Percentiles rank a stretch among this genome's conserved stretches.
Evolutionary conservation across 1,284 basidiomycete genomes (phyloP).

Genomic region (Porodaedalea pini): DNA sequence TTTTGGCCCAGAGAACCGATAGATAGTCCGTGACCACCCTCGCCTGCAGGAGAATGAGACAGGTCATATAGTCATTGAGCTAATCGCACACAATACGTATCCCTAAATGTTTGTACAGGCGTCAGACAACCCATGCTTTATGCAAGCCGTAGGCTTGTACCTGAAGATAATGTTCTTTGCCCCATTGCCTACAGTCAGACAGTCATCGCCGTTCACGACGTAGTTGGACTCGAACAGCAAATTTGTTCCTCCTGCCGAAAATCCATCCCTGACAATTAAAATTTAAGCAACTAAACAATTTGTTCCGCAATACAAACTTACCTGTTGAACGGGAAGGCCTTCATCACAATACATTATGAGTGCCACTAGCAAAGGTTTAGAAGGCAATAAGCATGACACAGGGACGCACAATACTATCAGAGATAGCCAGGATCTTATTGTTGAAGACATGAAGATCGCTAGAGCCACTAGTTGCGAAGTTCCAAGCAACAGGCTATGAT

Average conservation of each 20-base stretch:
- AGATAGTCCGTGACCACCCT: conserved; percentile 57
- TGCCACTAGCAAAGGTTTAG: not conserved
- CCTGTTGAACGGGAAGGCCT: conserved; percentile 65
- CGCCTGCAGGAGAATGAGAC: conserved; percentile 23
- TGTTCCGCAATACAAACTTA: conserved; percentile 29
- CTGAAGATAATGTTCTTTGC: conserved; percentile 55
- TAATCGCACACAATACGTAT: conserved; percentile 40
- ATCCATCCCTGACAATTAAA: conserved; percentile 33
- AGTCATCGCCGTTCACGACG: conserved; percentile 60
- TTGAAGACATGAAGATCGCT: conserved; percentile 49
- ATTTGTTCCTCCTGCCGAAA: conserved; percentile 54
- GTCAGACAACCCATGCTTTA: not conserved
- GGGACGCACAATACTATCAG: conserved; percentile 33
- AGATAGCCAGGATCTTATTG: conserved; percentile 51
- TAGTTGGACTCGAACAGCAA: conserved; percentile 56
- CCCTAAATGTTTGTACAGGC: conserved; percentile 29
- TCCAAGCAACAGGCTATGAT: conserved; percentile 53
- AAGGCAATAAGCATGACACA: not conserved
- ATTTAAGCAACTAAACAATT: not conserved
- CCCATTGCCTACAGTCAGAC: conserved; percentile 54
- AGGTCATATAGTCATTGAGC: not conserved
- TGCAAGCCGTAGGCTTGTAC: conserved; percentile 26
- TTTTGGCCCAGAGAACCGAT: conserved; percentile 56
- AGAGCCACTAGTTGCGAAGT: conserved; percentile 49
- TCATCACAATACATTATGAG: not conserved